Percentiles rank a stretch among this genome's conserved stretches.
Evolutionary conservation across 2,329 filamentous ascomycete species (phyloP).

Genomic region (Arthrocladium fulminans): DNA sequence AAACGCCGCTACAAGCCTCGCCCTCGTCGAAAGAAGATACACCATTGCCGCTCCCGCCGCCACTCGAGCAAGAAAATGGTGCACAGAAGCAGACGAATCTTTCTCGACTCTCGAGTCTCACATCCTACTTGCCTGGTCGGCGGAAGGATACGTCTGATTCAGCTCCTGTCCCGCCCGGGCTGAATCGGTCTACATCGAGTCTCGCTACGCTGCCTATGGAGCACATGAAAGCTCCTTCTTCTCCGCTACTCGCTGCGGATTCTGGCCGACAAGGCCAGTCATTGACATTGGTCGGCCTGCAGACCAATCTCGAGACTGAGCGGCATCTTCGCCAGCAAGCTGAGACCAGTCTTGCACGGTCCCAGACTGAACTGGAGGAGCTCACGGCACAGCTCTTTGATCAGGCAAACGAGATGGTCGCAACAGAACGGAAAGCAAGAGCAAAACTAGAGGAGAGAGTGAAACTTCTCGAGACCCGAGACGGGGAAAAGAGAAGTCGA

Average conservation of each 20-base stretch:
- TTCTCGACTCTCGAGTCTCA: conserved; percentile 19
- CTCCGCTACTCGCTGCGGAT: conserved; percentile 8
- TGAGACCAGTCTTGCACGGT: conserved; percentile 46
- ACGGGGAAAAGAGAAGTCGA: conserved; percentile 43
- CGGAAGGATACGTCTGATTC: conserved; percentile 29
- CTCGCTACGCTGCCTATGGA: conserved; percentile 15
- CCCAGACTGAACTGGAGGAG: conserved; percentile 53
- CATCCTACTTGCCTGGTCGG: conserved; percentile 24
- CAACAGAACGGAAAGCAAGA: conserved; percentile 50
- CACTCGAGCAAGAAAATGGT: not conserved
- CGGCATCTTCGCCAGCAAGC: conserved; percentile 48
- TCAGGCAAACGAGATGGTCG: conserved; percentile 60
- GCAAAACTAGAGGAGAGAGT: conserved; percentile 43
- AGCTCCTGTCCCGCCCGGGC: conserved; percentile 22
- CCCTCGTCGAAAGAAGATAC: conserved; percentile 5
- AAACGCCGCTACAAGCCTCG: conserved; percentile 10
- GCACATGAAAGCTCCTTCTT: conserved; percentile 8
- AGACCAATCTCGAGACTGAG: conserved; percentile 47
- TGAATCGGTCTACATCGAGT: conserved; percentile 27
- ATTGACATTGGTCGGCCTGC: conserved; percentile 37
- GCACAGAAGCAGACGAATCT: conserved; percentile 2
- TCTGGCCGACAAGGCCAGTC: conserved; percentile 12
- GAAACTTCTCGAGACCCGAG: conserved; percentile 37
- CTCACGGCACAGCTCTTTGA: conserved; percentile 52
- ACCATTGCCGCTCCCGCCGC: conserved; percentile 21